Conservation (phyloP, 164 flowering plant species). For the Aristolochia contorta region DNA sequence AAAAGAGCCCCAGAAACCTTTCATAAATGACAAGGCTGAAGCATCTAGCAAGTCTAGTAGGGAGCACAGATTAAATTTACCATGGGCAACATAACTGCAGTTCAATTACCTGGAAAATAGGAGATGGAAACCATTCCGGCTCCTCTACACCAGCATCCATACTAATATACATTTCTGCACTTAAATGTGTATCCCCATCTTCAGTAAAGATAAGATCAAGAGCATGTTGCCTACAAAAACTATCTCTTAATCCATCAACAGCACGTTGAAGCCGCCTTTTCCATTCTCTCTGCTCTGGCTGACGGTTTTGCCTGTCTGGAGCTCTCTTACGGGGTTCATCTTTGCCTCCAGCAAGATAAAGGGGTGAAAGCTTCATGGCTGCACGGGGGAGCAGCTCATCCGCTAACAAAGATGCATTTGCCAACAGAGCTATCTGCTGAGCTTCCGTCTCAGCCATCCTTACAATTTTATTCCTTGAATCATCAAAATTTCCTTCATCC, state of each 20-base stretch:
- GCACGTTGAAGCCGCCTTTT: slow-evolving; percentile 66
- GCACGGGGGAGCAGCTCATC: slow-evolving; percentile 98
- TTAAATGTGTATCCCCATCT: slow-evolving; percentile 77
- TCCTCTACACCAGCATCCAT: slow-evolving; percentile 71
- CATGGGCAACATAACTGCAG: background rate
- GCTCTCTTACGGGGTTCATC: slow-evolving; percentile 55
- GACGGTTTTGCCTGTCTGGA: slow-evolving; percentile 66
- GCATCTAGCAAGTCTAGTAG: no score
- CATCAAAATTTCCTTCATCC: slow-evolving; percentile 73
- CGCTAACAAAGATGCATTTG: slow-evolving; percentile 84
- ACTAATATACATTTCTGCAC: slow-evolving; percentile 75
- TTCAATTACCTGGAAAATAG: slow-evolving; percentile 69
- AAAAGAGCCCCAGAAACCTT: no score
- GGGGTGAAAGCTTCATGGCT: slow-evolving; percentile 64
- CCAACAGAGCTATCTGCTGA: slow-evolving; percentile 89
- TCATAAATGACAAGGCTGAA: no score
- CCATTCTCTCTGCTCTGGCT: slow-evolving; percentile 96
- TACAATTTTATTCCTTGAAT: slow-evolving; percentile 66
- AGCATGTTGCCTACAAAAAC: slow-evolving; percentile 91
- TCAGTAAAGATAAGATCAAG: slow-evolving; percentile 90
- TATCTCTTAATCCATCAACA: slow-evolving; percentile 78
- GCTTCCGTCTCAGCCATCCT: slow-evolving; percentile 83
- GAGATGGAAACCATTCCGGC: slow-evolving; percentile 88
- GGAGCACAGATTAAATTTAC: background rate
- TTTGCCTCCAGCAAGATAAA: slow-evolving; percentile 28